phyloP scores from a whole-genome alignment of 148 eudicot species.

The Fallopia convolvulus region DNA sequence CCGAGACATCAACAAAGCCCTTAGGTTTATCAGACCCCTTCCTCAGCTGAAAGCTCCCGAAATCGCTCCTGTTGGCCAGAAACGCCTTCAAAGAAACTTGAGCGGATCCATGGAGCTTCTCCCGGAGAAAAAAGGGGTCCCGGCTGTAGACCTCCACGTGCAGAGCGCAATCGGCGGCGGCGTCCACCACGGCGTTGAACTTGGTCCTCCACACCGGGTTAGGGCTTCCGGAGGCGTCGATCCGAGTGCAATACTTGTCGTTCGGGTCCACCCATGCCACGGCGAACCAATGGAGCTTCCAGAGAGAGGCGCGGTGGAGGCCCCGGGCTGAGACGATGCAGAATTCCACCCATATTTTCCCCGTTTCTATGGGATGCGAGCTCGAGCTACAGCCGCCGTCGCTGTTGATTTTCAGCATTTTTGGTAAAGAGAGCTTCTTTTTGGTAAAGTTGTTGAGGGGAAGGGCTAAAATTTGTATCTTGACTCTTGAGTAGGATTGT shows the following conservation, averaged over 20 bases:
- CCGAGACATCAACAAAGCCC: constrained; percentile 78
- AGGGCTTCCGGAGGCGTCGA: constrained; percentile 58
- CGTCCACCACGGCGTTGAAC: constrained; percentile 44
- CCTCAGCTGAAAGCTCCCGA: constrained; percentile 80
- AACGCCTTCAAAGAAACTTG: constrained; percentile 55
- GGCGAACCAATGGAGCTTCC: constrained; percentile 80
- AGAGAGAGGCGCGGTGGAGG: constrained; percentile 42
- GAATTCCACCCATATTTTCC: constrained; percentile 57
- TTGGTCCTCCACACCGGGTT: constrained; percentile 80
- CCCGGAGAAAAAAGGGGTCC: constrained; percentile 64
- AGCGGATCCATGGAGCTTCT: constrained; percentile 57
- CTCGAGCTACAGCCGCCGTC: too few relatives aligned
- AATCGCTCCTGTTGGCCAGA: constrained; percentile 44
- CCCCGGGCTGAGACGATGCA: constrained; percentile 78
- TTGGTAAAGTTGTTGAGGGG: neutral
- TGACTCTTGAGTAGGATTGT: too few relatives aligned
- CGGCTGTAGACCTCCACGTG: constrained; percentile 73
- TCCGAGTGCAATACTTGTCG: constrained; percentile 64
- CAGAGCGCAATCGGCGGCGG: constrained; percentile 31
- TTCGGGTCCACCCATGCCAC: constrained; percentile 79
- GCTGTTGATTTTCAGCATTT: neutral
- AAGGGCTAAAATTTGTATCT: too few relatives aligned
- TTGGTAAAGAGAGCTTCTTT: neutral
- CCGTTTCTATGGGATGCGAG: constrained; percentile 21
- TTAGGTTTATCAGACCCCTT: constrained; percentile 47